Conservation (phyloP, 1,139 yeast genomes). For the Geotrichum phurueaensis region DNA sequence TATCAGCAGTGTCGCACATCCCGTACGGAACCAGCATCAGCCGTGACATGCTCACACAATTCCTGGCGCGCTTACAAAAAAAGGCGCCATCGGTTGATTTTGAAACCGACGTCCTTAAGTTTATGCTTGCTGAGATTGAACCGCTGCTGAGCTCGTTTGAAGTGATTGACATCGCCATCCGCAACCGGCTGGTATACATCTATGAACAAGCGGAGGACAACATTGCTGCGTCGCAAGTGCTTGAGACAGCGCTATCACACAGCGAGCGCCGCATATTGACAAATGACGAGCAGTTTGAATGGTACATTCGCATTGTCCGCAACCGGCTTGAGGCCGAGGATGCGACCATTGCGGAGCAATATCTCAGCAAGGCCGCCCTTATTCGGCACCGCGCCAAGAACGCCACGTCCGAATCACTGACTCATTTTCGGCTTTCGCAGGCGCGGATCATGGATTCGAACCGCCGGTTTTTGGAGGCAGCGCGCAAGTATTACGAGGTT, state of each 20-base stretch:
- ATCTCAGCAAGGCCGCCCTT: constrained; percentile 31
- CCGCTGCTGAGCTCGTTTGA: constrained; percentile 28
- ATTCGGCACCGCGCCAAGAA: constrained; percentile 23
- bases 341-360: constrained; percentile 32
- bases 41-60: constrained; percentile 10
- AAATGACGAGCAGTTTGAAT: constrained; percentile 28
- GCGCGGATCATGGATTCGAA: constrained; percentile 35
- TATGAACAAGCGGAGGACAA: constrained; percentile 27
- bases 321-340: constrained; percentile 33
- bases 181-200: constrained; percentile 28
- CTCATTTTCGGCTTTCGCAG: constrained; percentile 33
- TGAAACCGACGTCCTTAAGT: constrained; percentile 19
- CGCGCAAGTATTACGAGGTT: constrained; percentile 32
- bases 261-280: constrained; percentile 25
- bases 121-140: constrained; percentile 19
- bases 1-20: constrained; percentile 10
- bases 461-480: constrained; percentile 33
- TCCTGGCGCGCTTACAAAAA: neutral
- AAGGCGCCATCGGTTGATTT: neutral
- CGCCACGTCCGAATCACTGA: constrained; percentile 21
- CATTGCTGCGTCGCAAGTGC: constrained; percentile 28
- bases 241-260: constrained; percentile 28
- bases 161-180: constrained; percentile 25
- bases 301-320: constrained; percentile 32
- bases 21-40: constrained; percentile 17